Base-by-base conservation (phyloP, 257 asterid species). In the Ligustrum vulgare region DNA sequence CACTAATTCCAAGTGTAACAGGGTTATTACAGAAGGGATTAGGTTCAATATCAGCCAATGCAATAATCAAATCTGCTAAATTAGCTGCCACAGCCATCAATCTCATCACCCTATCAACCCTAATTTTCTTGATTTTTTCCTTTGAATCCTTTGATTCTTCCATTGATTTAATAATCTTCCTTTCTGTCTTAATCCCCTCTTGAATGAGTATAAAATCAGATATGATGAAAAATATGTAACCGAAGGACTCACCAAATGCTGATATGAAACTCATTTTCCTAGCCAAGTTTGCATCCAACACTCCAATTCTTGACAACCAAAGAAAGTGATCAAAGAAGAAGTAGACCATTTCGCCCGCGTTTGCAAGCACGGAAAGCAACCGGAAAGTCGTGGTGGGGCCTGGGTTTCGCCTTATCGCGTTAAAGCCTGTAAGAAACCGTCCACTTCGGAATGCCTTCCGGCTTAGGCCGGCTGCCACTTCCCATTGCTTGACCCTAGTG, bases 281-380 rank as follows among this genome's bases (percentile, higher is more conserved):
- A 0, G 96, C 95, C 69, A 90, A 69, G 4, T 80, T 85, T 20
- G 86, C 75, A 16, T 92, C 86, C 25, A 92, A 68, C 1, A 92
- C 91, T 3, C 97, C 98, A 9, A 92, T 81, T 67, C 97, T 80
- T 25, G 98, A 75, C 13, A 90, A 75, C 98, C 98, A 90, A 0
- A 92, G 89, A 35, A 94, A 89, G 66, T 92, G 98, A 84, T 94
- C 98, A n/a, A 94, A 94, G 78, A 92, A 91, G 91, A 91, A 94
- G 87, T 94, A 91, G 18, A 91, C 96, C 98, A 94, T 94, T 54
- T 92, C 96, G 1, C 98, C 98, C 0, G 94, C 83, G 64, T 94
- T 94, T 0, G 93, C 88, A 0, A 92, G 96, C 35, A 94, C 84
- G 0, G 96, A 87, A 0, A 94, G 91, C 12, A 86, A 12, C 32